Evolutionary conservation across 2,329 filamentous ascomycete species (phyloP).

Genomic region (Xylariales sp.): DNA sequence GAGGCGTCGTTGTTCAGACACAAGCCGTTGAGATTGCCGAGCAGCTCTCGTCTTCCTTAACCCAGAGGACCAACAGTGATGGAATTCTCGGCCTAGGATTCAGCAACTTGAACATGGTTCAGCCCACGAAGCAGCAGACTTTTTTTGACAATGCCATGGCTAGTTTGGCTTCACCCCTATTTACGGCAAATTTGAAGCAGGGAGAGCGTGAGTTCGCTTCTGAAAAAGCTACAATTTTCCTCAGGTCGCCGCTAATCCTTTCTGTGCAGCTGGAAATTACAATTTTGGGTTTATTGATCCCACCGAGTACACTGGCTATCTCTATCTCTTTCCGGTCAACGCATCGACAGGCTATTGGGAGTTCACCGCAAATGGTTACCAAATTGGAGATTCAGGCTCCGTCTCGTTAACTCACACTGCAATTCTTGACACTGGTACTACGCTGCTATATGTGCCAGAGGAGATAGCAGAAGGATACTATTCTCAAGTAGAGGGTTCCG

Average conservation of each 20-base stretch:
- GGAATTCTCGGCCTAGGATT: conserved; percentile 42
- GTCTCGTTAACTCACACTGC: conserved; percentile 19
- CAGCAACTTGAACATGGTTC: conserved; percentile 36
- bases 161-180: conserved; percentile 39
- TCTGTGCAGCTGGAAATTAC: conserved; percentile 27
- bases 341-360: conserved; percentile 57
- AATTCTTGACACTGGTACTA: conserved; percentile 62
- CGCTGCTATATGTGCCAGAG: conserved; percentile 53
- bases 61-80: conserved; percentile 29
- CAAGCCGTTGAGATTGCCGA: conserved; percentile 40
- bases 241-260: too few species aligned
- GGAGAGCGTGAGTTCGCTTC: conserved; percentile 23
- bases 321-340: conserved; percentile 54
- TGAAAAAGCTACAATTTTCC: too few species aligned
- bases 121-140: conserved; percentile 34
- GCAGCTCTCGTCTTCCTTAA: conserved; percentile 34
- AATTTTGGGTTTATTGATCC: conserved; percentile 47
- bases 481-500: conserved; percentile 44
- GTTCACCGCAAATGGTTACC: conserved; percentile 53
- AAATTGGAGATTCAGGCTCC: conserved; percentile 33
- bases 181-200: conserved; percentile 43
- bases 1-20: conserved; percentile 30
- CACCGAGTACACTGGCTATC: conserved; percentile 50
- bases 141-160: conserved; percentile 34
- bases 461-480: conserved; percentile 53